These are phyloP conservation scores for Lipomyces lipofer DNA, from an alignment of 805 yeast genomes.

Conservation along the genomic window DNA sequence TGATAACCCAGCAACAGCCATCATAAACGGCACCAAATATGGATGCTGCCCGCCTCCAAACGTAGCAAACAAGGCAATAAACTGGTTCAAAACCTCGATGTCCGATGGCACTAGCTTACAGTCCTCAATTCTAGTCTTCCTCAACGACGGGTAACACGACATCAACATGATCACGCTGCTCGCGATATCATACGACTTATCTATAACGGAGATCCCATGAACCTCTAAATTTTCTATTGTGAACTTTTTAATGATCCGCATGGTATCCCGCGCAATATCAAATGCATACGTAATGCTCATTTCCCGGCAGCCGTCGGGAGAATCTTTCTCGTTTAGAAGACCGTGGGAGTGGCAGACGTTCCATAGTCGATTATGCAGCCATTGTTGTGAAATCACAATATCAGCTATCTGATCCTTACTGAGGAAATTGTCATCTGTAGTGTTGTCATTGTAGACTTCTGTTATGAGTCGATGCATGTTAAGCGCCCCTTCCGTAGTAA, in stretches of 20 bases:
- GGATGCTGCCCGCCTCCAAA: conserved; percentile 18
- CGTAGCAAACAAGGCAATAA: conserved; percentile 14
- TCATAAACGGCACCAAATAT: conserved; percentile 12
- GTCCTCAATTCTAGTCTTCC: background rate
- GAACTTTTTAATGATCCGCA: conserved; percentile 1
- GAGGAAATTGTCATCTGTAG: conserved; percentile 1
- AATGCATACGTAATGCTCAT: conserved; percentile 3
- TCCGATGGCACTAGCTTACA: background rate
- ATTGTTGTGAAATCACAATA: conserved; percentile 10
- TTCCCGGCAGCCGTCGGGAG: background rate
- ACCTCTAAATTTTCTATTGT: conserved; percentile 11
- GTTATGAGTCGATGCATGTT: conserved; percentile 1
- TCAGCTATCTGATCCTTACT: conserved; percentile 13
- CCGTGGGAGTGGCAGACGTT: conserved; percentile 11
- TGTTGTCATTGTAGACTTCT: background rate
- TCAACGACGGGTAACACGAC: background rate
- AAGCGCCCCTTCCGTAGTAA: conserved; percentile 4
- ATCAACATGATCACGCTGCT: background rate
- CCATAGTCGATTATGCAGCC: conserved; percentile 22
- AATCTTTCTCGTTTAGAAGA: background rate
- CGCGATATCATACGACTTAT: conserved; percentile 20
- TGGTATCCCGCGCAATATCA: conserved; percentile 13
- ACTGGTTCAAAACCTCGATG: conserved; percentile 8
- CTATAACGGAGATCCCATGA: conserved; percentile 18
- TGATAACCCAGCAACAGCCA: conserved; percentile 3